These are phyloP conservation scores for Schizothecium vesticola DNA, from an alignment of 495 filamentous ascomycete genomes.

Conservation along the genomic window DNA sequence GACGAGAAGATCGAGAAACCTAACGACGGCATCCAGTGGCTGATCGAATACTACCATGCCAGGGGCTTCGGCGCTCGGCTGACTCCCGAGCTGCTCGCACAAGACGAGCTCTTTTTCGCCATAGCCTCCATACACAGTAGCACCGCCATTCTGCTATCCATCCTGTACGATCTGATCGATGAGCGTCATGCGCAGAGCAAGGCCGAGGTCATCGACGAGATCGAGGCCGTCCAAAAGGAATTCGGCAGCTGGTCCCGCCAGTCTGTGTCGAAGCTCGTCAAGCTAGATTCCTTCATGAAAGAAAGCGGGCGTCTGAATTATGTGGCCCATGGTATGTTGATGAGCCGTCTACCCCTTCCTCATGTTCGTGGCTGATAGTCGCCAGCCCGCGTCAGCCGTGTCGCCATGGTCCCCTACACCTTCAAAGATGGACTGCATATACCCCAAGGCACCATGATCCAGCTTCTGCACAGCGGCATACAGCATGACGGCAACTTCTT, in stretches of 20 bases:
- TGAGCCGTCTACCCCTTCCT: slow-evolving; percentile 21
- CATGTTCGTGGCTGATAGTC: slow-evolving; percentile 19
- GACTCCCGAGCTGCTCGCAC: slow-evolving; percentile 4
- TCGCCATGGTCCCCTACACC: slow-evolving; percentile 20
- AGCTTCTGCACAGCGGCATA: slow-evolving; percentile 25
- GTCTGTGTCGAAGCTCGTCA: slow-evolving; percentile 11
- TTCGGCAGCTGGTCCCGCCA: slow-evolving; percentile 7
- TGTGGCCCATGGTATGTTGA: neutral
- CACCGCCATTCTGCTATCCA: slow-evolving; percentile 5
- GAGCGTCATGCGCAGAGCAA: neutral
- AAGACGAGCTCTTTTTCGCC: slow-evolving; percentile 7
- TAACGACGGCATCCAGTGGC: slow-evolving; percentile 9
- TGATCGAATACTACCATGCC: slow-evolving; percentile 4
- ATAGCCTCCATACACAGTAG: slow-evolving; percentile 11
- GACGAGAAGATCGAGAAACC: neutral
- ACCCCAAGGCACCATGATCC: slow-evolving; percentile 28
- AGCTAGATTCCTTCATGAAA: slow-evolving; percentile 50
- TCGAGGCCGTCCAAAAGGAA: slow-evolving; percentile 1
- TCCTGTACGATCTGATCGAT: slow-evolving; percentile 11
- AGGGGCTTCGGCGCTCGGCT: neutral
- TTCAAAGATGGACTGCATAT: slow-evolving; percentile 36
- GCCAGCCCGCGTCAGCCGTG: neutral
- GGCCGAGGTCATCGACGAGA: slow-evolving; percentile 1
- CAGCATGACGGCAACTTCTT: slow-evolving; percentile 20
- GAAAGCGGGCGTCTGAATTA: slow-evolving; percentile 38